phyloP scores from a whole-genome alignment of 1,284 basidiomycete species.

The Tylopilus orsonianus region DNA sequence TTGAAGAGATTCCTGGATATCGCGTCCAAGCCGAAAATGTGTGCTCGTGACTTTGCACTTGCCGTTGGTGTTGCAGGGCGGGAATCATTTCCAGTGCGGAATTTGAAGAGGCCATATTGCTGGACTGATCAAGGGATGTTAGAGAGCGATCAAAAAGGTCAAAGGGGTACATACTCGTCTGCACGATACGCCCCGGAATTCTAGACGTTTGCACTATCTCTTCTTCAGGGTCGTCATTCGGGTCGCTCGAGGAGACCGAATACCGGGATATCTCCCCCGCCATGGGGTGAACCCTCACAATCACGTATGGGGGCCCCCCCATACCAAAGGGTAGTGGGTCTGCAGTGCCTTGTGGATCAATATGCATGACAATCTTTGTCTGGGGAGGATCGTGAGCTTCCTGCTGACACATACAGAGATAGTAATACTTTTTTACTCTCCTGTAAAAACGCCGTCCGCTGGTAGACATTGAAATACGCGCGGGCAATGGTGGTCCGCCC shows the following conservation, averaged over 20 bases:
- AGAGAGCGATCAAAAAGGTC: not conserved
- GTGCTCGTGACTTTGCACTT: slow-evolving; percentile 64
- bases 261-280: slow-evolving; percentile 79
- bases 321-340: slow-evolving; percentile 76
- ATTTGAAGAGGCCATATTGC: slow-evolving; percentile 83
- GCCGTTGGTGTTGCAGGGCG: slow-evolving; percentile 79
- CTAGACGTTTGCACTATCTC: slow-evolving; percentile 81
- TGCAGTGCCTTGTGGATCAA: slow-evolving; percentile 72
- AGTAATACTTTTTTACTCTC: slow-evolving; percentile 70
- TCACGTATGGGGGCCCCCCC: slow-evolving; percentile 65
- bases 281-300: slow-evolving; percentile 77
- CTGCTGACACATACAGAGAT: not conserved
- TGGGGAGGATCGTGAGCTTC: slow-evolving; percentile 33
- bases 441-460: slow-evolving; percentile 70
- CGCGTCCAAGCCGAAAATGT: slow-evolving; percentile 81
- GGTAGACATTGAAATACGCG: slow-evolving; percentile 85
- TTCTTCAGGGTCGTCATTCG: slow-evolving; percentile 69
- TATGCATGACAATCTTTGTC: slow-evolving; percentile 86
- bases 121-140: slow-evolving; percentile 55
- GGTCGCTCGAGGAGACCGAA: slow-evolving; percentile 69
- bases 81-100: slow-evolving; percentile 73
- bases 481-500: slow-evolving; percentile 66
- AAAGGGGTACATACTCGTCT: slow-evolving; percentile 65
- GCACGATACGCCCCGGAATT: slow-evolving; percentile 69
- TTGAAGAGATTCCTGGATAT: slow-evolving; percentile 80